Evolutionary conservation across 306 rosid genomes (phyloP).

Genomic region (Inga laurina): DNA sequence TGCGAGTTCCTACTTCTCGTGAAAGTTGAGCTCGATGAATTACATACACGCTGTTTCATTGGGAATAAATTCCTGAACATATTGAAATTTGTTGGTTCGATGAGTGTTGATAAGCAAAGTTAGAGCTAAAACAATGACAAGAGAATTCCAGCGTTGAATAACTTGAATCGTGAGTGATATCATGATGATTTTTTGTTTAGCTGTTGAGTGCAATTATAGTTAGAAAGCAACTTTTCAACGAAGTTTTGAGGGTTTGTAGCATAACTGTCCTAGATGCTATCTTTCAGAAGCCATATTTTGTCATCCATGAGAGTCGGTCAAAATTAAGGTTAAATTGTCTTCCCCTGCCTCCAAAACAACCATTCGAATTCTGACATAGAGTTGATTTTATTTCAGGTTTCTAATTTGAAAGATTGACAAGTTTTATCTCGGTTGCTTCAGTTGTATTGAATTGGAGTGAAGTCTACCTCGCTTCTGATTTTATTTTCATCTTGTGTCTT

Average conservation of each 20-base stretch:
- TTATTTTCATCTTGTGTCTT: background rate
- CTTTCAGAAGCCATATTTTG: conserved; percentile 1
- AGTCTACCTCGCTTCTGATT: conserved; percentile 26
- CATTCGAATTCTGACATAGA: conserved; percentile 26
- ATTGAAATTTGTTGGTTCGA: background rate
- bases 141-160: background rate
- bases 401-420: conserved; percentile 30
- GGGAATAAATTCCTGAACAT: background rate
- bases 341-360: background rate
- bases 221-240: background rate
- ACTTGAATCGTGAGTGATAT: background rate
- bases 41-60: background rate
- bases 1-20: background rate
- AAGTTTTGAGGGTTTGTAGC: background rate
- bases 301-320: background rate
- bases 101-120: background rate
- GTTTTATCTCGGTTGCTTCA: conserved; percentile 11
- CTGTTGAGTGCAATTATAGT: background rate
- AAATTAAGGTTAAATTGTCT: conserved; percentile 7
- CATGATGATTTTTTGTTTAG: background rate
- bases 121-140: background rate
- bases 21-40: background rate
- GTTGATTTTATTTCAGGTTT: conserved; percentile 37
- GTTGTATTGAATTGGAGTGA: conserved; percentile 26
- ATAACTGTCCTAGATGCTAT: conserved; percentile 2